Evolutionary conservation across 2,329 filamentous ascomycete genomes (phyloP), one percentile per base, ranked within the genome.

Genomic region (Pseudogymnoascus sp.): DNA sequence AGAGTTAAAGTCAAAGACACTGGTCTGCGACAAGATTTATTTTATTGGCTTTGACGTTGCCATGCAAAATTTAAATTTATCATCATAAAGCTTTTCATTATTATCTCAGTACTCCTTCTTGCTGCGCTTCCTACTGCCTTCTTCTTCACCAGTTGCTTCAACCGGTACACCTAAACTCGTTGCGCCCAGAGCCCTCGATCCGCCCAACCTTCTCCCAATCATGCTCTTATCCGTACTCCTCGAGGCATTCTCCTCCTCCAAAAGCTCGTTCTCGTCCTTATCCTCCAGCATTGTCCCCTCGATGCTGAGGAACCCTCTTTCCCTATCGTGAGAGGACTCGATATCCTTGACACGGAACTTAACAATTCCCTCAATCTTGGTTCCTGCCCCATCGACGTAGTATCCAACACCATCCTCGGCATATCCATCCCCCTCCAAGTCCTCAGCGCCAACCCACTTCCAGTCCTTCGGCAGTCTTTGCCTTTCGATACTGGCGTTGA

Each of bases 401-500:
- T 90, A 88, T 1, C 84, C 92, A 65, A 80, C 79, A 25, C 84
- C 81, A 48, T 84, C 82, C 39, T 83, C 81, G 4, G 78, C 77
- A 42, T 84, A 77, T 39, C 70, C 72, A 61, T 73, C 71, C 25
- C 71, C 70, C 5, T 71, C 67, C 4, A 68, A 70, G 5, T 63
- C 13, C 62, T 77, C 73, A 58, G 81, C 79, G 61, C 80, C 78
- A 13, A 91, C 81, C 88, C 91, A 97, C 65, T 79, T 85, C 94
- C 93, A 99, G 25, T 83, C 82, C 12, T 78, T 74, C 0, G 94
- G 94, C 13, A 99, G 79, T 36, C 90, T 81, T 64, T 84, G 84
- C 21, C 87, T 81, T 69, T 93, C 89, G 64, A 99, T 90, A 44
- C 88, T 91, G 1, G 93, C 90, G 68, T 94, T 96, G 80, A 97